Evolutionary conservation across 2,329 filamentous ascomycete species (phyloP), one percentile per base, ranked within the genome.

Genomic region (Talaromyces verruculosus): DNA sequence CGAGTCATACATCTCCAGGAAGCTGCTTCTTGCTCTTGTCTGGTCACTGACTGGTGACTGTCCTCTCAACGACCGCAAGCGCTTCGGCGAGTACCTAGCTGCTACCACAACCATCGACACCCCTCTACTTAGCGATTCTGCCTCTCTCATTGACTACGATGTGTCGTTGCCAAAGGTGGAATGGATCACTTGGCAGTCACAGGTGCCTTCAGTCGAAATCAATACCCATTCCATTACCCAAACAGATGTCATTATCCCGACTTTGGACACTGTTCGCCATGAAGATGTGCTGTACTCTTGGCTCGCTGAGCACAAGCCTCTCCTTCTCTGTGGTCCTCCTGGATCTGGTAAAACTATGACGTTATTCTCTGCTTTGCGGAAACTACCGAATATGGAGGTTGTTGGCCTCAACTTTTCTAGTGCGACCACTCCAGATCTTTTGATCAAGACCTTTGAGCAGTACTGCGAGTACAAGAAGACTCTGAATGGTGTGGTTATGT

Each of bases 301-400:
- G 95, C 87, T 99, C 53, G 95, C 96, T 17, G 95, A 99, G 78
- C 95, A 99, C 77, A 99, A 99, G 82, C 95, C 96, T 13, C 84
- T 99, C 19, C 84, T 99, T 62, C 89, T 99, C 17, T 99, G 95
- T 77, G 96, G 95, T 78, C 96, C 95, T 75, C 95, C 95, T 66
- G 95, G 95, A 82, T 99, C 95, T 61, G 95, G 95, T 84, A 99
- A 99, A 83, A 99, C 95, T 4, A 99, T 99, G 95, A 99, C 95
- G 11, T 84, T 99, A 13, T 99, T 99, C 83, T 97, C 94, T 76
- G 95, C 95, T 39, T 87, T 99, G 63, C 90, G 95, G 69, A 99
- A 99, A 80, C 84, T 99, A 66, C 94, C 94, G 3, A 97, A 97
- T 76, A 97, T 99, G 93, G 95, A 99, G 79, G 93, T 97, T 66